phyloP scores from a whole-genome alignment of 2,329 filamentous ascomycete species.

The Thelonectria rubi region DNA sequence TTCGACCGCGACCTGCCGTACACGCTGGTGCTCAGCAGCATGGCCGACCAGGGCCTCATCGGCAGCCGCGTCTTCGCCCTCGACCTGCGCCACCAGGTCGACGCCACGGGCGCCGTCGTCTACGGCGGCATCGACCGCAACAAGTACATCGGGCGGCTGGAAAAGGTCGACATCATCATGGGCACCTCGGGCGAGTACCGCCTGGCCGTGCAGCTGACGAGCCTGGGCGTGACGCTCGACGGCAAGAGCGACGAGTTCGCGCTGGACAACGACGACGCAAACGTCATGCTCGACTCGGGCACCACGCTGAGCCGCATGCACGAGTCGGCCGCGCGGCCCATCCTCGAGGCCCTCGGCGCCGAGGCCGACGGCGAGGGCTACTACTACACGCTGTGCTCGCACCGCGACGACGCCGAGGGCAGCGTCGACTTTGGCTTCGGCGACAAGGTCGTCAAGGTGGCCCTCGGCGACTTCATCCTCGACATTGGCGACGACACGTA shows the following conservation, averaged over 20 bases:
- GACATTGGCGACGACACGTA: slow-evolving; percentile 47
- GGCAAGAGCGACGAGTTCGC: slow-evolving; percentile 36
- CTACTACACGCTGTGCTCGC: slow-evolving; percentile 55
- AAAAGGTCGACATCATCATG: slow-evolving; percentile 54
- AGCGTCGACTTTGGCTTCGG: slow-evolving; percentile 61
- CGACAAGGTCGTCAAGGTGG: slow-evolving; percentile 52
- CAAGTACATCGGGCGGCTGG: slow-evolving; percentile 59
- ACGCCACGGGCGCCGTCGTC: slow-evolving; percentile 58
- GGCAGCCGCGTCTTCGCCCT: slow-evolving; percentile 60
- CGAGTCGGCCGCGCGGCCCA: slow-evolving; percentile 50
- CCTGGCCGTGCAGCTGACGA: slow-evolving; percentile 47
- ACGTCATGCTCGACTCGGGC: slow-evolving; percentile 62
- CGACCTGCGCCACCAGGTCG: slow-evolving; percentile 57
- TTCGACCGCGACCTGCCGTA: slow-evolving; percentile 54
- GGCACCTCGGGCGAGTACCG: slow-evolving; percentile 49
- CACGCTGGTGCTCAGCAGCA: slow-evolving; percentile 61
- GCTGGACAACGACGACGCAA: slow-evolving; percentile 46
- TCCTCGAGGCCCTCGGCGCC: slow-evolving; percentile 56
- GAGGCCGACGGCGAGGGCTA: slow-evolving; percentile 52
- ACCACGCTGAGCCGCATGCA: slow-evolving; percentile 61
- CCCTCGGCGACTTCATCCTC: slow-evolving; percentile 61
- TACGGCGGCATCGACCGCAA: slow-evolving; percentile 63
- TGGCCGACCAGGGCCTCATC: slow-evolving; percentile 58
- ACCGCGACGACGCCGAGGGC: slow-evolving; percentile 46
- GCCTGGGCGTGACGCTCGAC: slow-evolving; percentile 45